These are phyloP conservation scores for Fusarium sp. DNA, from an alignment of 2,329 filamentous ascomycete genomes.

Conservation along the genomic window DNA sequence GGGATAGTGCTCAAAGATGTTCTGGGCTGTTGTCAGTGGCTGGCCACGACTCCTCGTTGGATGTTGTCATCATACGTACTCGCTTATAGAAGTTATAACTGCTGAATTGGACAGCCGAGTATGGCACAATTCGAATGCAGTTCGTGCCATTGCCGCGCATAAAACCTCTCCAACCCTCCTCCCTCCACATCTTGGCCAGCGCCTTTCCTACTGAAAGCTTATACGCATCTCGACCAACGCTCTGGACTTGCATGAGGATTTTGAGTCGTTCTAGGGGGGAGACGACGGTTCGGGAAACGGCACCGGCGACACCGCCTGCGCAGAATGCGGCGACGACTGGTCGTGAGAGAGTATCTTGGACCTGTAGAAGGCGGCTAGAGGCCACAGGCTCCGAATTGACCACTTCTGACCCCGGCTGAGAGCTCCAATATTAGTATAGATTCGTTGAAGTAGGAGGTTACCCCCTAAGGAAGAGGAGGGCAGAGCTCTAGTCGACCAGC, in stretches of 20 bases:
- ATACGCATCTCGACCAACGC: conserved; percentile 87
- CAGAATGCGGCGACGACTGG: conserved; percentile 92
- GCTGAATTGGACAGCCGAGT: conserved; percentile 97
- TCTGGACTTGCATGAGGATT: conserved; percentile 97
- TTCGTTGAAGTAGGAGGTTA: background rate
- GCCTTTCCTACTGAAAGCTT: conserved; percentile 90
- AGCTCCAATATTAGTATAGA: conserved; percentile 25
- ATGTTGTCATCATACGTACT: conserved; percentile 59
- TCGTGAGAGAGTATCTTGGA: conserved; percentile 70
- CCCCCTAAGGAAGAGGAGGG: background rate
- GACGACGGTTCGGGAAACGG: conserved; percentile 96
- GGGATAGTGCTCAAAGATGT: conserved; percentile 79
- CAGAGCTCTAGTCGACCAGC: background rate
- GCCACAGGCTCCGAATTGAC: conserved; percentile 41
- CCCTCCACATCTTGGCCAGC: conserved; percentile 91
- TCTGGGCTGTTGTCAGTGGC: conserved; percentile 46
- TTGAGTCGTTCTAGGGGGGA: conserved; percentile 95
- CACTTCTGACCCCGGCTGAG: conserved; percentile 43
- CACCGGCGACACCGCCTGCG: conserved; percentile 90
- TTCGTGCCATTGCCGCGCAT: conserved; percentile 99
- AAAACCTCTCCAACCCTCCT: conserved; percentile 96
- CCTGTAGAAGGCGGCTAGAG: conserved; percentile 44
- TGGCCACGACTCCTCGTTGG: background rate
- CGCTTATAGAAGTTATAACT: conserved; percentile 98
- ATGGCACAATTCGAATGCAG: conserved; percentile 97